A percentile compares a stretch with the other conserved stretches of the same genome.
Conservation (phyloP, 208 protist genomes). For the Wallacemonas sp. region DNA sequence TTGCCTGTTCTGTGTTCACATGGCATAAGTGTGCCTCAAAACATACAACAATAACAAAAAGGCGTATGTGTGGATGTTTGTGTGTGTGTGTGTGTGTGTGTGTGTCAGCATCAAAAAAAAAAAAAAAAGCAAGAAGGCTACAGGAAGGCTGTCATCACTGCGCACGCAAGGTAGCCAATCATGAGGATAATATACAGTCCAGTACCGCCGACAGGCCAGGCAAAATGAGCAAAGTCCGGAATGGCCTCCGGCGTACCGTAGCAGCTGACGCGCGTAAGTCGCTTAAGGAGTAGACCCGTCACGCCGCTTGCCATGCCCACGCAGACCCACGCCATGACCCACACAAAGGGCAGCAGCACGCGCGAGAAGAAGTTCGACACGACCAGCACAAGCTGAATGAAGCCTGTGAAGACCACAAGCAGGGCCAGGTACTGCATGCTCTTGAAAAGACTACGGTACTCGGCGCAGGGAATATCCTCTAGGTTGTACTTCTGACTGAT, state of each 20-base stretch:
- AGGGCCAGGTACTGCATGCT: conserved; percentile 41
- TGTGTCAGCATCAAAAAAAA: too few species aligned
- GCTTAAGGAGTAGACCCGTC: conserved; percentile 32
- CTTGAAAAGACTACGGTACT: conserved; percentile 37
- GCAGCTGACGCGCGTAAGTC: conserved; percentile 39
- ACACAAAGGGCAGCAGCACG: conserved; percentile 51
- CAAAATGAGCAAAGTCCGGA: conserved; percentile 35
- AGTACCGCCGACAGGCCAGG: conserved; percentile 46
- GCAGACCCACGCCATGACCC: conserved; percentile 45
- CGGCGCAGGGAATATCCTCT: conserved; percentile 54
- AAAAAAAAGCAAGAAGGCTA: conserved; percentile 17
- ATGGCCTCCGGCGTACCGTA: conserved; percentile 31
- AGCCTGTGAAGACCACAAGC: conserved; percentile 42
- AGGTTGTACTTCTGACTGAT: conserved; percentile 42
- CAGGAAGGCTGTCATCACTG: conserved; percentile 39
- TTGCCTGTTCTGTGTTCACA: too few species aligned
- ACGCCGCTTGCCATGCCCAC: conserved; percentile 30
- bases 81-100: too few species aligned
- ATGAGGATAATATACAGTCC: conserved; percentile 36
- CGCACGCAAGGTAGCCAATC: conserved; percentile 28
- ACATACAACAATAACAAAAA: too few species aligned
- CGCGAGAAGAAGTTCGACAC: conserved; percentile 46
- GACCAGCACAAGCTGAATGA: conserved; percentile 37
- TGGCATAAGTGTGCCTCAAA: too few species aligned
- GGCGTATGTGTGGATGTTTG: too few species aligned